phyloP scores from a whole-genome alignment of 2,329 filamentous ascomycete genomes.

The Colletotrichum lini region DNA sequence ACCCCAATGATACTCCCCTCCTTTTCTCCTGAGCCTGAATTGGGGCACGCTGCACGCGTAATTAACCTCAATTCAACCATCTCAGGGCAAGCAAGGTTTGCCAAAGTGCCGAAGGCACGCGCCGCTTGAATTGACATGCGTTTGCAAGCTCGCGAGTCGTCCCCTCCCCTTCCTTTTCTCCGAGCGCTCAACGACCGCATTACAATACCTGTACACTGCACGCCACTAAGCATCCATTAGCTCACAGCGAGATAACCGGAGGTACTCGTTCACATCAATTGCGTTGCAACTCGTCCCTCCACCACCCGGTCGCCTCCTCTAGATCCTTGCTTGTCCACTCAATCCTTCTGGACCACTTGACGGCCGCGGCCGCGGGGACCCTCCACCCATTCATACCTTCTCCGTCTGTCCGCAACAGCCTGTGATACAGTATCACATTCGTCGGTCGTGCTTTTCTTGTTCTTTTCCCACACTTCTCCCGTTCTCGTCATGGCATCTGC shows the following conservation, averaged over 20 bases:
- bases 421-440: neutral
- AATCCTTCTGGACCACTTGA: neutral
- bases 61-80: slow-evolving; percentile 4
- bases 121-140: neutral
- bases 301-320: neutral
- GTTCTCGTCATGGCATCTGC: slow-evolving; percentile 67
- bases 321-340: neutral
- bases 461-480: too few relatives aligned
- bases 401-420: neutral
- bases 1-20: neutral
- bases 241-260: neutral
- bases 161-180: slow-evolving; percentile 1
- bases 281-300: neutral
- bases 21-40: slow-evolving; percentile 13
- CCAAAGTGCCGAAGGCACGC: slow-evolving; percentile 9
- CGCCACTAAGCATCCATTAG: slow-evolving; percentile 3
- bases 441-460: neutral
- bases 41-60: neutral
- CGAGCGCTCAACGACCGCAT: neutral
- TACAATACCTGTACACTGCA: neutral
- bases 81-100: slow-evolving; percentile 29
- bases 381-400: neutral
- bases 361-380: neutral
- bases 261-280: neutral
- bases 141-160: neutral